These are phyloP conservation scores for Candida sithepensis DNA, from an alignment of 805 yeast genomes.

Conservation along the genomic window DNA sequence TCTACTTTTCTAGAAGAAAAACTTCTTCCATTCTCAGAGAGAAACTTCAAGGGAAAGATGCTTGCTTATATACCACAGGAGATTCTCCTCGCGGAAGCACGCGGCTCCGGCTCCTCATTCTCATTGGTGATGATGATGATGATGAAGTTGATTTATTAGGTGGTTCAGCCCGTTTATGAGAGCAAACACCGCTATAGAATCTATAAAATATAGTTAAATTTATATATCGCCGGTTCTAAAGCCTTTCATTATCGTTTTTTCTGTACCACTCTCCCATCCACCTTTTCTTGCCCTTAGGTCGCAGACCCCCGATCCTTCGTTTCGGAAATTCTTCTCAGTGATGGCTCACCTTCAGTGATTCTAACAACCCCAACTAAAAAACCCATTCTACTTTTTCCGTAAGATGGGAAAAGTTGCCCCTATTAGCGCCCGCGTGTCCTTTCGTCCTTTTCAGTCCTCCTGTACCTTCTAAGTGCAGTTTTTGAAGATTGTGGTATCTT, in stretches of 20 bases:
- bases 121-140: neutral
- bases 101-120: no score
- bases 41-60: no score
- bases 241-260: neutral
- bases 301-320: neutral
- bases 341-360: neutral
- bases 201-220: neutral
- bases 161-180: neutral
- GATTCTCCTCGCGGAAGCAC: no score
- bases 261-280: neutral
- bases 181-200: neutral
- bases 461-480: neutral
- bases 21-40: no score
- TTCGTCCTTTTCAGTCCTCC: neutral
- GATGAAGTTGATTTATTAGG: neutral
- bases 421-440: neutral
- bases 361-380: neutral
- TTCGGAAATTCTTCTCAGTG: neutral
- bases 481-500: neutral
- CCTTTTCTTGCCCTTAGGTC: neutral
- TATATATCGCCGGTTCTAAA: neutral
- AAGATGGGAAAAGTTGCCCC: no score
- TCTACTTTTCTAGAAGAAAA: no score
- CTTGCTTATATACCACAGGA: no score
- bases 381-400: neutral